A percentile compares a stretch with the other conserved stretches of the same genome.
phyloP scores from a whole-genome alignment of 2,329 filamentous ascomycete species.

The Neospermospora avenae region DNA sequence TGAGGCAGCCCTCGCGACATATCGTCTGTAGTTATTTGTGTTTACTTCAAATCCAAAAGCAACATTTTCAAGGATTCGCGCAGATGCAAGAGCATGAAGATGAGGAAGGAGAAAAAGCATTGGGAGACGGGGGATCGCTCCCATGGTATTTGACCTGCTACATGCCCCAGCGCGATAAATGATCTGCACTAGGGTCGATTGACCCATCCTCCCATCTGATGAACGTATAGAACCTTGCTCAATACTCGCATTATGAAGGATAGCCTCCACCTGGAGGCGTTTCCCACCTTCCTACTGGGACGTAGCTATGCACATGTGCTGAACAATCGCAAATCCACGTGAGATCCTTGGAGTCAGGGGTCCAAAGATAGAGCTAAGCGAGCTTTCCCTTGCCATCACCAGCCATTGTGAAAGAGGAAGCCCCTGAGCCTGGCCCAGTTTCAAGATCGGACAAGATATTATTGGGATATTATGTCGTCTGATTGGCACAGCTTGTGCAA shows the following conservation, averaged over 20 bases:
- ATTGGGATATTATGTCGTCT: neutral
- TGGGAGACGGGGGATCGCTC: slow-evolving; percentile 1
- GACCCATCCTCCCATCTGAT: slow-evolving; percentile 1
- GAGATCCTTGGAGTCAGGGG: neutral
- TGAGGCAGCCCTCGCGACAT: slow-evolving; percentile 25
- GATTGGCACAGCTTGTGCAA: neutral
- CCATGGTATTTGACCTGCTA: slow-evolving; percentile 9
- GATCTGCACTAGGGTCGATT: neutral
- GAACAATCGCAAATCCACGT: slow-evolving; percentile 8
- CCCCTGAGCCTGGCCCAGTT: neutral
- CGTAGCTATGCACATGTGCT: slow-evolving; percentile 9
- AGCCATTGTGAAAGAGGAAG: slow-evolving; percentile 3
- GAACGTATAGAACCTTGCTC: neutral
- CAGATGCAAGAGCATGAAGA: neutral
- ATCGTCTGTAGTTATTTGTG: neutral
- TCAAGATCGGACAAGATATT: neutral
- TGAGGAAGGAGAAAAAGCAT: neutral
- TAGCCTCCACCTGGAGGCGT: neutral
- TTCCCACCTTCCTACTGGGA: neutral
- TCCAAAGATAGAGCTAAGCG: neutral
- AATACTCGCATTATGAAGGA: neutral
- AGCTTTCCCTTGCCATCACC: slow-evolving; percentile 2
- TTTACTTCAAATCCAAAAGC: neutral
- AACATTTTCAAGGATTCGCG: neutral
- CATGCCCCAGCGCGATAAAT: neutral